A percentile compares a stretch with the other conserved stretches of the same genome.
phyloP scores from a whole-genome alignment of 805 yeast species.

The Sugiyamaella lignohabitans region DNA sequence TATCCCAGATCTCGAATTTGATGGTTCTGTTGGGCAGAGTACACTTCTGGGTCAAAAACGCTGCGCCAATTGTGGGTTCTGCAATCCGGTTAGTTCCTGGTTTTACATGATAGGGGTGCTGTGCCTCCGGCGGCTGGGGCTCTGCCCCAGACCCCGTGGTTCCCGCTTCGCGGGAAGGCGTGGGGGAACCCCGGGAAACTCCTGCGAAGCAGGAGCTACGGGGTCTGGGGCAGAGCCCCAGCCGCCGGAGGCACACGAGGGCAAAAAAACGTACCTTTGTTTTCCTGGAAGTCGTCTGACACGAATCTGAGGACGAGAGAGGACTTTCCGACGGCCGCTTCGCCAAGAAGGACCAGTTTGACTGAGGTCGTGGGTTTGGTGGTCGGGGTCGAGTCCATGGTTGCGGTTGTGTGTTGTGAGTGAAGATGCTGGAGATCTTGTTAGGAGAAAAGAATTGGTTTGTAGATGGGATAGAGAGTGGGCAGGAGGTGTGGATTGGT shows the following conservation, averaged over 20 bases:
- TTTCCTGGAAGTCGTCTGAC: conserved; percentile 91
- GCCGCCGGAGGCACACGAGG: not conserved
- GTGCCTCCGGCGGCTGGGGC: no score
- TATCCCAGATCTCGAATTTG: conserved; percentile 70
- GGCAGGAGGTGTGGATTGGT: no score
- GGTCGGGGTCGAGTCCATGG: conserved; percentile 14
- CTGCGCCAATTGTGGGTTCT: conserved; percentile 98
- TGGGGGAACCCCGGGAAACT: no score
- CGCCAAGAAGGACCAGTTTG: conserved; percentile 87
- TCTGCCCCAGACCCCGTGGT: no score
- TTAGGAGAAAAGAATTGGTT: no score
- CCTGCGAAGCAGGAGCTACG: no score
- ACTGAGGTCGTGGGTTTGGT: conserved; percentile 59
- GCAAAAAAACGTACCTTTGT: conserved; percentile 41
- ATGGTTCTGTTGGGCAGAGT: conserved; percentile 78
- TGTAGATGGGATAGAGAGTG: no score
- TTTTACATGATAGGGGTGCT: not conserved
- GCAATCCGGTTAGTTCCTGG: conserved; percentile 7
- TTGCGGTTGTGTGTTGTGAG: no score
- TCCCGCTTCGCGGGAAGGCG: no score
- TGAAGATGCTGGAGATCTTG: no score
- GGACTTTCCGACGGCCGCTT: conserved; percentile 97
- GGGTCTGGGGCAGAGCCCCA: no score
- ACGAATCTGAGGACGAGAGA: conserved; percentile 89
- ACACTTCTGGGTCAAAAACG: conserved; percentile 90